These are phyloP conservation scores for Dactylellina parvicollis DNA, from an alignment of 2,329 filamentous ascomycete species.

Conservation along the genomic window DNA sequence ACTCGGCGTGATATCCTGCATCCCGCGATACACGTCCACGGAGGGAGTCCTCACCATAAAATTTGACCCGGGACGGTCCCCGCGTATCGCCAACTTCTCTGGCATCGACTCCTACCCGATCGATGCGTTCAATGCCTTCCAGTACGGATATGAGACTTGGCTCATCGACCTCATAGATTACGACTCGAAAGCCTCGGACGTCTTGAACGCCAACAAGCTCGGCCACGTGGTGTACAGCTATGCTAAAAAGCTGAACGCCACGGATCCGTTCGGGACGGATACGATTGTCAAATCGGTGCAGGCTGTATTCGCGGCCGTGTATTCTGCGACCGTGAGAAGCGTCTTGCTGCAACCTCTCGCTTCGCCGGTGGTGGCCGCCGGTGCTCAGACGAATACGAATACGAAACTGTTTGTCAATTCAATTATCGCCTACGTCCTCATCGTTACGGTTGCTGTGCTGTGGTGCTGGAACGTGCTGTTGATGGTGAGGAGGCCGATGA, in stretches of 20 bases:
- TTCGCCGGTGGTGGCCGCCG: background rate
- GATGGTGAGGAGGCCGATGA: background rate
- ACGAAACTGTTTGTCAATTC: background rate
- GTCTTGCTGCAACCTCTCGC: background rate
- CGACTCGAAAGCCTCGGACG: background rate
- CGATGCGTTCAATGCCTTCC: background rate
- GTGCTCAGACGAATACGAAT: background rate
- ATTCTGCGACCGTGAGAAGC: background rate
- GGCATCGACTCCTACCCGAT: background rate
- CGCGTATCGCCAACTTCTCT: background rate
- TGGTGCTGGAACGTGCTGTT: slow-evolving; percentile 4
- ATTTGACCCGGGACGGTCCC: background rate
- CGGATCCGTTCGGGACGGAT: background rate
- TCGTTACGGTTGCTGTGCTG: background rate
- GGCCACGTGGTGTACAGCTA: slow-evolving; percentile 8
- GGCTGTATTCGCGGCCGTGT: background rate
- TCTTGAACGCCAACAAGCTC: slow-evolving; percentile 2
- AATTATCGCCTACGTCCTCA: slow-evolving; percentile 1
- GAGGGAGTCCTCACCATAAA: background rate
- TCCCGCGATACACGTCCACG: background rate
- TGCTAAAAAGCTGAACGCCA: background rate
- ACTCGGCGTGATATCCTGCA: background rate
- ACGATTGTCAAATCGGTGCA: background rate
- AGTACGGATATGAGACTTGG: background rate
- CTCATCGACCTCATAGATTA: slow-evolving; percentile 1